A percentile compares a stretch with the other conserved stretches of the same genome.
phyloP scores from a whole-genome alignment of 225 moss, liverwort and hornwort genomes.

The Ulota crispa region DNA sequence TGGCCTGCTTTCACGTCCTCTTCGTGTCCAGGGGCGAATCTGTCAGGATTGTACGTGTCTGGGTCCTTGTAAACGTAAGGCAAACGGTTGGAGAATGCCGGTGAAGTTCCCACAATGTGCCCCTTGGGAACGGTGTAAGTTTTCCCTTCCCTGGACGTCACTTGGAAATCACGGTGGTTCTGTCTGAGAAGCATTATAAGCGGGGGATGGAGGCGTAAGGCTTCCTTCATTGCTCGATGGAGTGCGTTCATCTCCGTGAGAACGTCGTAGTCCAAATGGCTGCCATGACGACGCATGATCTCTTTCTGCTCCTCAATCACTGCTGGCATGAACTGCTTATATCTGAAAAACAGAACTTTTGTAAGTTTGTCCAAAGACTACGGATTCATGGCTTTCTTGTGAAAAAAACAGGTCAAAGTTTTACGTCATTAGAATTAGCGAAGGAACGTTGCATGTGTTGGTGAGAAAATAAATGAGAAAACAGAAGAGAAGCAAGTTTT shows the following conservation, averaged over 20 bases:
- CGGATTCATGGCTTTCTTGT: not conserved
- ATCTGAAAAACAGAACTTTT: conserved; percentile 34
- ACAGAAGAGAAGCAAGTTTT: not conserved
- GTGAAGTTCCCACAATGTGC: conserved; percentile 83
- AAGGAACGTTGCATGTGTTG: not conserved
- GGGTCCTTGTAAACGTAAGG: conserved; percentile 70
- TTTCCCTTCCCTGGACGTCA: conserved; percentile 68
- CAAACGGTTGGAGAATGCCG: conserved; percentile 74
- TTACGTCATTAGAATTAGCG: not conserved
- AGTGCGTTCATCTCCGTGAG: conserved; percentile 73
- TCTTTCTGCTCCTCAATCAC: conserved; percentile 78
- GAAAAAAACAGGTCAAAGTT: not conserved
- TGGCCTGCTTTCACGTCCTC: conserved; percentile 83
- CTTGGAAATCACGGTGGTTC: conserved; percentile 78
- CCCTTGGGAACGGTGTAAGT: conserved; percentile 76
- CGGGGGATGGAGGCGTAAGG: conserved; percentile 87
- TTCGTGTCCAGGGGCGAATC: conserved; percentile 63
- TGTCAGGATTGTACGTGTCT: conserved; percentile 70
- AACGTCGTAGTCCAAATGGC: conserved; percentile 66
- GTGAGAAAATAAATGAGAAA: not conserved
- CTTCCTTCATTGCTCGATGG: conserved; percentile 89
- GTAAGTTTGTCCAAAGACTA: not conserved
- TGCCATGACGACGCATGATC: conserved; percentile 76
- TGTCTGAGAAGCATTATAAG: conserved; percentile 90
- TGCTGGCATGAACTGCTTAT: conserved; percentile 63